Base-by-base conservation (phyloP, 495 filamentous ascomycete species). In the Delitschia confertaspora region DNA sequence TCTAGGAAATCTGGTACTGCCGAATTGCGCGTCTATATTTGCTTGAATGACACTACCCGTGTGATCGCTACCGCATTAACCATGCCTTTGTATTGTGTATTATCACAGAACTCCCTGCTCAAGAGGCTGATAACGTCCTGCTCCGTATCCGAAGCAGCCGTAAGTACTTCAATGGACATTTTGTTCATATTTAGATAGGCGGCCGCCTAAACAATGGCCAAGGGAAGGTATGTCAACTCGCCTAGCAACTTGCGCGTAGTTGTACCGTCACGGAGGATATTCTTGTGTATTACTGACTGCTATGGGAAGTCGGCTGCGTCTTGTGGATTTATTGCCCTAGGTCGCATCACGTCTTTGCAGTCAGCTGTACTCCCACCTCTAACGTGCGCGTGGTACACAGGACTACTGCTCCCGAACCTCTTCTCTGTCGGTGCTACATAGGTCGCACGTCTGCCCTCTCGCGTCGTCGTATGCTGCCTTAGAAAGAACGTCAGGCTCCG, bases 131-230 rank as follows among this genome's bases (percentile, higher is more conserved):
- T 35, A 21, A 41, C 10, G 35, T 58, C 50, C 36, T 58, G 35
- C 38, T 60, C 54, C 14, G 55, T 49, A 26, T 43, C 21, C 41
- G 13, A 6, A 60, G 36, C 19, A 55, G 47, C 32, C 33, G 33
- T 13, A 57, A 14, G 36, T 57, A 60, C 21, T 58, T 48, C 6
- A n/a, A 58, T 37, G 26, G 55, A 51, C 26, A 42, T 38, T 16
- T n/a, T 31, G 45, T 46, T 56, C 16, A 2, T 46, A 38, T 58
- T 52, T 0, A 61, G 49, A 36, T 61, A 59, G 18, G 59, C 57
- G 0, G 59, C 53, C 6, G 56, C 58, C 38, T 61, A 56, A 10
- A 49, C 47, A 20, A 61, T 57, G 1, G 58, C 56, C 20, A 61
- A 39, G 19, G 59, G 57, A 6, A 61, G 43, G 26, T 44, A 57